These are phyloP conservation scores for Saccharum spontaneum DNA, from an alignment of 176 grass and related monocot species.

Conservation along the genomic window DNA sequence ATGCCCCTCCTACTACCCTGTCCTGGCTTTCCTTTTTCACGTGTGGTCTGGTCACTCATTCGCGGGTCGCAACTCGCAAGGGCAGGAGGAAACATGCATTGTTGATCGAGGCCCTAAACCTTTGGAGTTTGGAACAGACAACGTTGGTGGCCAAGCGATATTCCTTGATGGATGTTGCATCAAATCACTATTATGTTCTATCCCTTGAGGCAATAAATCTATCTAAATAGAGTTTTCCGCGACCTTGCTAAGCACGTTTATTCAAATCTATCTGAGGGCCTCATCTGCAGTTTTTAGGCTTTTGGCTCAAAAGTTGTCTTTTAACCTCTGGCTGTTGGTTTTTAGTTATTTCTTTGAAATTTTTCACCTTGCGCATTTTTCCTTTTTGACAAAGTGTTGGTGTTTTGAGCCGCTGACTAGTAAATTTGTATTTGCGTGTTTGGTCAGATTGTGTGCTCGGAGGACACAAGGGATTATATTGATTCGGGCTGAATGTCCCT, in stretches of 20 bases:
- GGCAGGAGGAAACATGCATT: background rate
- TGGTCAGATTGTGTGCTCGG: no score
- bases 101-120: background rate
- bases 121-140: background rate
- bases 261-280: no score
- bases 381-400: background rate
- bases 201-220: background rate
- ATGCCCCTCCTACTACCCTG: slow-evolving; percentile 45
- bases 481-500: no score
- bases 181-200: background rate
- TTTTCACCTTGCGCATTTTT: background rate
- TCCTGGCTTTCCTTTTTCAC: background rate
- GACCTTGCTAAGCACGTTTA: background rate
- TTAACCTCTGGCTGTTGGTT: no score
- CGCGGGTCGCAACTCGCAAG: background rate
- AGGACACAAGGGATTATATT: no score
- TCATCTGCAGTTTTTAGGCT: no score
- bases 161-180: background rate
- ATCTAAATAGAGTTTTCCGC: no score
- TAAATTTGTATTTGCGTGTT: no score
- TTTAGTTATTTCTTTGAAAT: background rate
- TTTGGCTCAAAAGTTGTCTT: no score
- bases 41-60: background rate
- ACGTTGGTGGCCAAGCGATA: slow-evolving; percentile 12
- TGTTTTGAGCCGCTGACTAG: no score